Evolutionary conservation across 768 basidiomycete species (phyloP).

Genomic region (Boletus tomentosulus): DNA sequence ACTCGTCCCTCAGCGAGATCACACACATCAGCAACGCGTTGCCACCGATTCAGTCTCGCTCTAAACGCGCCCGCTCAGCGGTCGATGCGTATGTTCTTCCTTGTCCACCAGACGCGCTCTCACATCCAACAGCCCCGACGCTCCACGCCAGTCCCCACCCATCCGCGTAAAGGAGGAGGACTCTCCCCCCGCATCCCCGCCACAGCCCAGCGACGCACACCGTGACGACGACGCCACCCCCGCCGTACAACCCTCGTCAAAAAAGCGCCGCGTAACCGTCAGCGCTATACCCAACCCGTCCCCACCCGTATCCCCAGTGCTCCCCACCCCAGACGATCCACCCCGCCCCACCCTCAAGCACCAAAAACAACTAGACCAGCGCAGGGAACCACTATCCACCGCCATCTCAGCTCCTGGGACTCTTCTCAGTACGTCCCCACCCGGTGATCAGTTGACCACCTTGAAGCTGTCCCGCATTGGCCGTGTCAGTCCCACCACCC

Average conservation of each 20-base stretch:
- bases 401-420: constrained; percentile 22
- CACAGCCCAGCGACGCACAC: constrained; percentile 9
- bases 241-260: constrained; percentile 39
- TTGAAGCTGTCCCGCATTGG: constrained; percentile 29
- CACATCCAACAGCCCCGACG: constrained; percentile 16
- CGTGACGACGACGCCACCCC: constrained; percentile 35
- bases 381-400: constrained; percentile 25
- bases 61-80: constrained; percentile 37
- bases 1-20: constrained; percentile 48
- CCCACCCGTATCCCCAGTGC: constrained; percentile 56
- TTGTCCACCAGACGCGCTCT: constrained; percentile 12
- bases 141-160: constrained; percentile 23
- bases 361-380: constrained; percentile 66
- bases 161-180: constrained; percentile 66
- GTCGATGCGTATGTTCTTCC: not conserved
- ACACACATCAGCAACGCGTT: constrained; percentile 51
- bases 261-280: constrained; percentile 71
- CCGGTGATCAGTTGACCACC: constrained; percentile 23
- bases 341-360: constrained; percentile 65
- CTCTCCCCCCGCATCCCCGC: constrained; percentile 37
- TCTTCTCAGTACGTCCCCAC: constrained; percentile 25
- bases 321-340: constrained; percentile 41
- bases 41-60: constrained; percentile 55
- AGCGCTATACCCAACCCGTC: constrained; percentile 66
- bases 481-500: constrained; percentile 38